A percentile compares a stretch with the other conserved stretches of the same genome.
These are phyloP conservation scores for Sclerotinia spermophila DNA, from an alignment of 2,329 filamentous ascomycete species.

Conservation along the genomic window DNA sequence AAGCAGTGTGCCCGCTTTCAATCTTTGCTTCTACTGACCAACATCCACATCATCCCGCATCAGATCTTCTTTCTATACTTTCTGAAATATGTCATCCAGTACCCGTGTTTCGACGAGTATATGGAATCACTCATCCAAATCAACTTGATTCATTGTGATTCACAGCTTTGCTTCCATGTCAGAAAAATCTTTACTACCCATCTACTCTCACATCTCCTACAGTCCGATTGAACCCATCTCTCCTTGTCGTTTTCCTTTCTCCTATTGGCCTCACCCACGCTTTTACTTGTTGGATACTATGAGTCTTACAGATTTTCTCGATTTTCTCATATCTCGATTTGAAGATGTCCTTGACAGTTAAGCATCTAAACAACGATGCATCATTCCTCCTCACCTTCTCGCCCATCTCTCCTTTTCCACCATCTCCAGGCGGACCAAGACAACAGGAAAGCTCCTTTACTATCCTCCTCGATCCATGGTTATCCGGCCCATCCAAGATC, in stretches of 20 bases:
- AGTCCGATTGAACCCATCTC: neutral
- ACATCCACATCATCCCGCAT: neutral
- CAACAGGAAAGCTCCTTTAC: conserved; percentile 53
- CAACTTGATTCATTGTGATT: conserved; percentile 2
- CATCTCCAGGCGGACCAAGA: conserved; percentile 29
- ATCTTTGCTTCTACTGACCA: neutral
- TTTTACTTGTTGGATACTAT: conserved; percentile 18
- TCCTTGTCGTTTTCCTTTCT: neutral
- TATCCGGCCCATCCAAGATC: conserved; percentile 57
- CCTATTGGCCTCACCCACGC: neutral
- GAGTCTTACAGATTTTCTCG: conserved; percentile 20
- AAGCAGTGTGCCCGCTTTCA: no score
- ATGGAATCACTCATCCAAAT: neutral
- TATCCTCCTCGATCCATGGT: conserved; percentile 70
- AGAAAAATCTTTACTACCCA: conserved; percentile 12
- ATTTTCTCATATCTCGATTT: conserved; percentile 20
- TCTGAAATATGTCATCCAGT: neutral
- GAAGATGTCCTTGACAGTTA: conserved; percentile 59
- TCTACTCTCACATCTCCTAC: neutral
- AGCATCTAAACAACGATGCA: conserved; percentile 61
- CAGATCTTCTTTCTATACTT: neutral
- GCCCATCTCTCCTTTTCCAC: conserved; percentile 39
- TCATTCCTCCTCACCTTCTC: conserved; percentile 62
- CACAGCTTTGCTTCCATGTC: conserved; percentile 11
- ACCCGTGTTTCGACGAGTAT: neutral